Conservation (phyloP, 202 grass and related monocot genomes). For the Thinopyrum obtusiflorum region DNA sequence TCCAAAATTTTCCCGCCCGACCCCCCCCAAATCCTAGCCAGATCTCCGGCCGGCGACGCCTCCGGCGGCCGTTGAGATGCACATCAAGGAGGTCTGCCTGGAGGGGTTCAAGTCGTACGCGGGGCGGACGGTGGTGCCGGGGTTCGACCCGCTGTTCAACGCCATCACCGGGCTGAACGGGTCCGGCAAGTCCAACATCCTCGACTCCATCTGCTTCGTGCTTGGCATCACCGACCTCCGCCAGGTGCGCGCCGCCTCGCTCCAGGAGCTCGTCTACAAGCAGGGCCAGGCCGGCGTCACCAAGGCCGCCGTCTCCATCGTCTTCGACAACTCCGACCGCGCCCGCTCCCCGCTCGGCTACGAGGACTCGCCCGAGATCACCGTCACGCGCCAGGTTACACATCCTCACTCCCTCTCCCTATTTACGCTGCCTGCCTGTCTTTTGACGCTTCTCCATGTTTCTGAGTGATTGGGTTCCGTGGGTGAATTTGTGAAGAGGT, state of each 20-base stretch:
- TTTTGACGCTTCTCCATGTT: background rate
- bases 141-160: slow-evolving; percentile 95
- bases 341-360: slow-evolving; percentile 80
- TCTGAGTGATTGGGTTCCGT: background rate
- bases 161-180: slow-evolving; percentile 97
- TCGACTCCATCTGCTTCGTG: slow-evolving; percentile 97
- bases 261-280: slow-evolving; percentile 99
- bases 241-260: slow-evolving; percentile 71
- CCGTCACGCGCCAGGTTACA: slow-evolving; percentile 81
- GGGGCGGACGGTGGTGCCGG: slow-evolving; percentile 77
- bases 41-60: slow-evolving; percentile 36
- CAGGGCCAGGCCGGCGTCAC: slow-evolving; percentile 97
- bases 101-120: slow-evolving; percentile 99
- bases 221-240: slow-evolving; percentile 94
- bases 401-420: background rate
- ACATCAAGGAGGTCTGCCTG: slow-evolving; percentile 92
- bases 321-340: slow-evolving; percentile 91
- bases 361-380: slow-evolving; percentile 84
- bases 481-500: background rate
- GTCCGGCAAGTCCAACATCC: slow-evolving; percentile 97
- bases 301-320: slow-evolving; percentile 83
- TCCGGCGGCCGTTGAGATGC: slow-evolving; percentile 54
- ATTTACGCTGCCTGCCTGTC: background rate
- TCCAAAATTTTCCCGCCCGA: slow-evolving; percentile 34
- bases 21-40: slow-evolving; percentile 44